Base-by-base conservation (phyloP, 106 monocot genomes). In the Dendrobium officinale region DNA sequence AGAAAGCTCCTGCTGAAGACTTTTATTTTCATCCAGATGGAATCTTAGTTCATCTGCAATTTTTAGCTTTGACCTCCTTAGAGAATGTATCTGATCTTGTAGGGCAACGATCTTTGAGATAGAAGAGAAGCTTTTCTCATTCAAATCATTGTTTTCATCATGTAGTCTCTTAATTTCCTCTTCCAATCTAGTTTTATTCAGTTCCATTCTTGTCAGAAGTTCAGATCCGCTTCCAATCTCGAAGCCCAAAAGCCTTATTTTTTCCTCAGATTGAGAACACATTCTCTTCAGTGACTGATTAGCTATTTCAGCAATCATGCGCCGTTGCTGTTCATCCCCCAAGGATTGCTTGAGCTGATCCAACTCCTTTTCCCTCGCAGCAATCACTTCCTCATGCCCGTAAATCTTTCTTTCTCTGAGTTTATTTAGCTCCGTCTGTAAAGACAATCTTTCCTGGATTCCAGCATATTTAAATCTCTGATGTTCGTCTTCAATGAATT, bases 91-190 rank as follows among this genome's bases (percentile, higher is more conserved):
- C 40, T 93, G 83, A 67, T 85, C 80, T 80, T 86, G 84, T 44
- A 93, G 70, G 79, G 48, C 82, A 11, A 67, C 80, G 56, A 90
- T 91, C 73, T 80, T 72, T 4, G 80, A 68, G 16, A 75, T 67
- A 77, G 56, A 91, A n/a, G 84, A 81, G 20, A 80, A 45, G n/a
- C 78, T 87, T 84, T 91, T 68, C 40, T 86, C 78, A 67, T 84
- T 92, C 68, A 89, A 73, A 49, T 24, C 59, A 80, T 16, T 44
- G 74, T 78, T 82, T 81, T 90, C 83, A 68, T 80, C 85, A 64
- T 88, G 84, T n/a, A 87, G 66, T 24, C 56, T 51, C 2, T 67
- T 41, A 16, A 87, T 41, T 75, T 93, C 83, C 81, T 88, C 86
- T 64, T 88, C 88, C 40, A 93, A 81, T 20, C 27, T 45, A 43